Base-by-base conservation (phyloP, 2,329 filamentous ascomycete species). In the Colletotrichum sp. region DNA sequence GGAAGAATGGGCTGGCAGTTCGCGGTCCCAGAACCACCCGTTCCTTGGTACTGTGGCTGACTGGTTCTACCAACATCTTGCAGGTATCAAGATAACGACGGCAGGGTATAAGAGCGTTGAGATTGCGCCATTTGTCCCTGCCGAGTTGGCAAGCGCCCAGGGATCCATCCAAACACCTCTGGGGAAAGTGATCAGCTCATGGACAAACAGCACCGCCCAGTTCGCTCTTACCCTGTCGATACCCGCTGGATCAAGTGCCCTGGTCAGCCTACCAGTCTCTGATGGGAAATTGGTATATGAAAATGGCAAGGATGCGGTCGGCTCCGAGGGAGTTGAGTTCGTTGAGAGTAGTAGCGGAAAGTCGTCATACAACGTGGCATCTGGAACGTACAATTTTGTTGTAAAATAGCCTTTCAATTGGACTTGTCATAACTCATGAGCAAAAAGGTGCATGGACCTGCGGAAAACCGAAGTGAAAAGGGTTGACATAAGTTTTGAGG, bases 341-440 rank as follows among this genome's bases (percentile, higher is more conserved):
- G 44, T 8, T 22, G n/a, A 12, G 2, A 49, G n/a, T 2, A 13
- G n/a, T 8, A 49, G 44, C n/a, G 44, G n/a, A 22, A 49, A 6
- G 44, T 49, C 44, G 44, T 49, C 44, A n/a, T 44, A 49, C 44
- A 49, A 4, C 0, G 44, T 49, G 2, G 3, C 44, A 49, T 49
- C n/a, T 49, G 44, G 44, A 49, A 49, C 9, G 11, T 22, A 49
- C 2, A 49, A 49, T 8, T 49, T 7, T 49, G 11, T n/a, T 0
- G 11, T 49, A 49, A 22, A 49, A 5, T 49, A 22, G 44, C 0
- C 11, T 49, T 22, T 22, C 4, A 22, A 13, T 22, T 13, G 44
- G 39, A n/a, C 19, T 19, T 5, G 9, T 0, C 2, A 1, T 11
- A 4, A n/a, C 2, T 12, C 8, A 44, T 11, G 1, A 12, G 19